A percentile compares a stretch with the other conserved stretches of the same genome.
Evolutionary conservation across 1,284 basidiomycete species (phyloP).

Genomic region (Grifola frondosa): DNA sequence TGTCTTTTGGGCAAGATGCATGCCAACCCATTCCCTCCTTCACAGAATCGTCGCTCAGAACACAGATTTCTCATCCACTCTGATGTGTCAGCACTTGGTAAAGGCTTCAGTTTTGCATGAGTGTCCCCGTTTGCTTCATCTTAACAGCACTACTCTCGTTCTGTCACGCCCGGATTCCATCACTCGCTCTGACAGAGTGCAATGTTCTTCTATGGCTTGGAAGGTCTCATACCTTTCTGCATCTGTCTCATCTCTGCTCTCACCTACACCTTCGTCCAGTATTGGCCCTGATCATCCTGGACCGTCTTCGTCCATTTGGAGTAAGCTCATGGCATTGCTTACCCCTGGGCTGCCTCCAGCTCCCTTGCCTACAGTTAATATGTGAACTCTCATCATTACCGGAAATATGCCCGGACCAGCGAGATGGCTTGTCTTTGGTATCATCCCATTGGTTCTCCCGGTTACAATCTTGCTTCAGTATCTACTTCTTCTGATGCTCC

Average conservation of each 20-base stretch:
- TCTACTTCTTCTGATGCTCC: neutral
- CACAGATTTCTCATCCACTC: no score
- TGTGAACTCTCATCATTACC: constrained; percentile 6
- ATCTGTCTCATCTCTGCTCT: constrained; percentile 3
- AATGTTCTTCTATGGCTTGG: constrained; percentile 1
- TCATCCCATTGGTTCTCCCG: neutral
- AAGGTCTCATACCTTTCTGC: constrained; percentile 5
- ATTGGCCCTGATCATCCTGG: constrained; percentile 8
- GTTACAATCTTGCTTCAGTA: constrained; percentile 1
- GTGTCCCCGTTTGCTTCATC: constrained; percentile 10
- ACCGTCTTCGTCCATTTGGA: neutral
- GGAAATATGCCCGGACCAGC: constrained; percentile 2
- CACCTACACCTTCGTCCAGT: constrained; percentile 4
- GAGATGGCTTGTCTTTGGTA: neutral
- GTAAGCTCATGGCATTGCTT: neutral
- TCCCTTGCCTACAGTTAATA: neutral
- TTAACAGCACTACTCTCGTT: constrained; percentile 7
- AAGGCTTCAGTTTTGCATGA: constrained; percentile 15
- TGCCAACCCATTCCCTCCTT: no score
- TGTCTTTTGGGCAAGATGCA: no score
- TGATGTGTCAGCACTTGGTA: constrained; percentile 34
- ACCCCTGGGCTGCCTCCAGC: neutral
- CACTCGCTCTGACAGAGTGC: constrained; percentile 10
- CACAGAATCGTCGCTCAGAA: no score
- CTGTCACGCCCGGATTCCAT: constrained; percentile 1